A percentile compares a stretch with the other conserved stretches of the same genome.
Conservation (phyloP, 768 basidiomycete species). For the Tubosaeta sp. region DNA sequence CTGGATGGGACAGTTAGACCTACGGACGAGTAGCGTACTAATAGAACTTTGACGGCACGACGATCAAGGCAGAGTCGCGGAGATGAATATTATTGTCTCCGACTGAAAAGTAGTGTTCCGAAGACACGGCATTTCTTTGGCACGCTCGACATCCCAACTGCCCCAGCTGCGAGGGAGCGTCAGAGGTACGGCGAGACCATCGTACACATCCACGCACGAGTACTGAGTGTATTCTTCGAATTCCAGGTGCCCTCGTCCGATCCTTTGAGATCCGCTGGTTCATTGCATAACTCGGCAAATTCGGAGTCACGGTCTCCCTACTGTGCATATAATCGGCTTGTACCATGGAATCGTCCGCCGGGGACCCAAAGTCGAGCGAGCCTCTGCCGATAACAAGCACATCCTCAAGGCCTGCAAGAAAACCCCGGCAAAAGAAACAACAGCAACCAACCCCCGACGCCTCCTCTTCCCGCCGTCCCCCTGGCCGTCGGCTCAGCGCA, state of each 20-base stretch:
- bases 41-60: not conserved
- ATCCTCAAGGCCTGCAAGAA: conserved; percentile 39
- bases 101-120: conserved; percentile 18
- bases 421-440: conserved; percentile 51
- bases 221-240: conserved; percentile 8
- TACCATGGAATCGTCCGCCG: conserved; percentile 48
- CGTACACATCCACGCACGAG: conserved; percentile 6
- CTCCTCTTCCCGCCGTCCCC: conserved; percentile 23
- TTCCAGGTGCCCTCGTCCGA: conserved; percentile 8
- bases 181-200: conserved; percentile 17
- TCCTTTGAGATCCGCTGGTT: conserved; percentile 8
- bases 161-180: conserved; percentile 10
- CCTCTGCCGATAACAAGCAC: conserved; percentile 39
- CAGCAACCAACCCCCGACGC: conserved; percentile 17
- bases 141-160: conserved; percentile 11
- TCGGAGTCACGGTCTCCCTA: conserved; percentile 25
- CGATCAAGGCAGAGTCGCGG: conserved; percentile 13
- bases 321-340: conserved; percentile 22
- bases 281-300: conserved; percentile 28
- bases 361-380: conserved; percentile 39
- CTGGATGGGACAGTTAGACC: conserved; percentile 23
- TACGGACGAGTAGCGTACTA: conserved; percentile 8
- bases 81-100: conserved; percentile 22
- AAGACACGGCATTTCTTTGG: conserved; percentile 28
- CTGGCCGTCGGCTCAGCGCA: conserved; percentile 27